These are phyloP conservation scores for Ceratocystis ficicola DNA, from an alignment of 2,329 filamentous ascomycete genomes.

Conservation along the genomic window DNA sequence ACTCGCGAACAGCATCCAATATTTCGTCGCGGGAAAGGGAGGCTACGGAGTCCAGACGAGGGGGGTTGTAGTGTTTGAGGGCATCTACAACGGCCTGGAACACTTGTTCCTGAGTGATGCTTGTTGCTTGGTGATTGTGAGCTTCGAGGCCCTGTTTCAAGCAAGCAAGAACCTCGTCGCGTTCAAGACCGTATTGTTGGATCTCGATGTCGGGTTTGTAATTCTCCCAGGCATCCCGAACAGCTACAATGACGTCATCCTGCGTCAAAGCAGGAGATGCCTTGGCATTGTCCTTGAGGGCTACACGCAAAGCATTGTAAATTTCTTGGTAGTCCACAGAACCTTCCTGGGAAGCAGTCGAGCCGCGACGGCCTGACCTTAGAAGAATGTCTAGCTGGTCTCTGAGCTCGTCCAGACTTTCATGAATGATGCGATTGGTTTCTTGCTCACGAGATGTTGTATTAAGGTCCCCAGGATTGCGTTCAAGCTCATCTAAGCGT, in stretches of 20 bases:
- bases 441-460: constrained; percentile 9
- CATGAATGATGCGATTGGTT: constrained; percentile 63
- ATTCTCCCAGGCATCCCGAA: constrained; percentile 82
- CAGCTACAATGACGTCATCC: constrained; percentile 75
- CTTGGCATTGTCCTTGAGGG: constrained; percentile 47
- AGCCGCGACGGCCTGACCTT: constrained; percentile 59
- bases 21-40: constrained; percentile 70
- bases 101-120: constrained; percentile 70
- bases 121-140: constrained; percentile 47
- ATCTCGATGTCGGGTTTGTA: constrained; percentile 90
- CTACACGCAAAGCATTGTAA: constrained; percentile 70
- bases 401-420: constrained; percentile 70
- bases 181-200: constrained; percentile 78
- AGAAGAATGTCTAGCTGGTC: constrained; percentile 72
- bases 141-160: constrained; percentile 74
- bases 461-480: constrained; percentile 3
- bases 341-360: constrained; percentile 48
- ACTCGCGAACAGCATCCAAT: constrained; percentile 70
- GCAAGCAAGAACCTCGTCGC: constrained; percentile 79
- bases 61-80: constrained; percentile 66
- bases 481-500: constrained; percentile 59
- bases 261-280: constrained; percentile 46
- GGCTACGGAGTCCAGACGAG: constrained; percentile 51
- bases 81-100: constrained; percentile 76
- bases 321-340: constrained; percentile 69